phyloP scores from a whole-genome alignment of 2,329 filamentous ascomycete species.

The Ceratocystis albifundus region DNA sequence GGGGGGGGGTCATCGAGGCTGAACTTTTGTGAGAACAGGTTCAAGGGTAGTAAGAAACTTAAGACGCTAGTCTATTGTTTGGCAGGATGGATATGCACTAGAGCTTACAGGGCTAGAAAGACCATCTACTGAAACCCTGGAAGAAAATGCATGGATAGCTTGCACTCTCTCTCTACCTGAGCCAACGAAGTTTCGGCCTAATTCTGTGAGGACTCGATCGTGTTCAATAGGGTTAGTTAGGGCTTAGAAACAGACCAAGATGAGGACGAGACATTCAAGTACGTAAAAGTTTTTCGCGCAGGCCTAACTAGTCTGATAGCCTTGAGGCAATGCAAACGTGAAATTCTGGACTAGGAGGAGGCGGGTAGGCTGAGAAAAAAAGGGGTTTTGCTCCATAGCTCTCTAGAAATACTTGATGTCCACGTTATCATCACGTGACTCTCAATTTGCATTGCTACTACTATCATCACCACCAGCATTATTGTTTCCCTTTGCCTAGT shows the following conservation, averaged over 20 bases:
- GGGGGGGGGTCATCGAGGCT: not conserved
- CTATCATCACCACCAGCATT: no score
- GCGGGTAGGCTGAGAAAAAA: no score
- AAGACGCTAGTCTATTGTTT: not conserved
- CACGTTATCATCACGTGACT: no score
- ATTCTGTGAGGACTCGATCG: not conserved
- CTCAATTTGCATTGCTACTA: no score
- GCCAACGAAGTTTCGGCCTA: not conserved
- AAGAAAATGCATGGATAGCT: no score
- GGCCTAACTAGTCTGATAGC: no score
- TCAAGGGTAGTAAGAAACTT: not conserved
- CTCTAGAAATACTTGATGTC: no score
- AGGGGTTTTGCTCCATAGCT: no score
- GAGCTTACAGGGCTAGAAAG: not conserved
- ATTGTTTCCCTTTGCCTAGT: no score
- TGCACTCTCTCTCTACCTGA: no score
- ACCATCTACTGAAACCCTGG: not conserved
- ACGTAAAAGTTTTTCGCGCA: not conserved
- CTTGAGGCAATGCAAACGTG: no score
- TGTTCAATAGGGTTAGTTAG: not conserved
- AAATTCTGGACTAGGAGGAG: no score
- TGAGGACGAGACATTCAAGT: not conserved
- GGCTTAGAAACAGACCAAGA: not conserved
- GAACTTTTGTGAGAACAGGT: not conserved
- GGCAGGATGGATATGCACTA: not conserved